Evolutionary conservation across 2,329 filamentous ascomycete genomes (phyloP), one percentile per base, ranked within the genome.

Genomic region (Neospermospora avenae): DNA sequence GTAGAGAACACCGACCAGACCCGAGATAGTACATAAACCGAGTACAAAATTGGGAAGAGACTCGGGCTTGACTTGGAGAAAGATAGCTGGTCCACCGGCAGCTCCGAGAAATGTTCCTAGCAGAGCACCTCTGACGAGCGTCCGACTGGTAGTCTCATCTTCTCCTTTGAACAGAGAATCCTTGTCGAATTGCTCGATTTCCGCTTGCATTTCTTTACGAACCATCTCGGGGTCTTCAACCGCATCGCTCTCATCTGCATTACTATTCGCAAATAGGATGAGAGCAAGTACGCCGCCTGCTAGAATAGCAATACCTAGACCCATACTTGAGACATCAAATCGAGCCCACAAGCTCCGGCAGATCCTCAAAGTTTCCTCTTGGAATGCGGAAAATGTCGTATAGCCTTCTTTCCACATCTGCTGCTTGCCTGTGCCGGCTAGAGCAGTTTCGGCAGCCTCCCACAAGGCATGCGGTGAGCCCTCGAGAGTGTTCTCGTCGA

Each of bases 341-440:
- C 90, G 85, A 22, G 95, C 92, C 95, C 95, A 99, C 16, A 98
- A 78, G 41, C 81, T 83, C 72, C 92, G 90, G 77, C 91, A 98
- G 13, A 93, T 81, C 28, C 80, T 80, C 46, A 99, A 79, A 0
- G 89, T 96, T 71, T 90, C 85, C 31, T 80, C 79, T 72, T 97
- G 92, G 71, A 96, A 98, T 11, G 80, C 78, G 16, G 81, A 77
- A 70, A 90, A 93, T 0, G 86, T 83, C 2, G 80, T 65, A 67
- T 84, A 85, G 0, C 78, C 72, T 7, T 76, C 76, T 61, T 69
- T 69, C 73, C 74, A 78, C 66, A 70, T 68, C 58, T 73, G 41
- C 42, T 76, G 73, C 54, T 78, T 79, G 13, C 76, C 70, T 3
- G 77, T 53, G 31, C 59, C 69, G 13, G 52, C 25, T 22, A 68